Percentiles rank a stretch among this genome's conserved stretches.
Conservation (phyloP, 2,329 filamentous ascomycete species). For the Colletotrichum neosansevieriae region DNA sequence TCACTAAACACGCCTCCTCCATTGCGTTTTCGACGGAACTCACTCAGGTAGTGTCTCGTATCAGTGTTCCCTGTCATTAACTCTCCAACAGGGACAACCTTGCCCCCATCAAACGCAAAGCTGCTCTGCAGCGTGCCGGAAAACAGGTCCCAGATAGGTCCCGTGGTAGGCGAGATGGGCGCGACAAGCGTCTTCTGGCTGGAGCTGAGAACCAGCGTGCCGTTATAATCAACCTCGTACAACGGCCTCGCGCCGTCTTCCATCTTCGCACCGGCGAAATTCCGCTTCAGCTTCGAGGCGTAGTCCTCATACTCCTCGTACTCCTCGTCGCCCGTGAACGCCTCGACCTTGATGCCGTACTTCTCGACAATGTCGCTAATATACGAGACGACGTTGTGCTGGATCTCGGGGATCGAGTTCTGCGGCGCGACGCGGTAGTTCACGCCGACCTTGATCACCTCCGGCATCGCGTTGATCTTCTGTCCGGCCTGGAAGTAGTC, state of each 20-base stretch:
- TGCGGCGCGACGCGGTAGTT: constrained; percentile 38
- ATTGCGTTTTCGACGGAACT: neutral
- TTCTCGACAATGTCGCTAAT: constrained; percentile 23
- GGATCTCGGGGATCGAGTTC: constrained; percentile 38
- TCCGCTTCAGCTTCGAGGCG: neutral
- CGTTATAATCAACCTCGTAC: constrained; percentile 37
- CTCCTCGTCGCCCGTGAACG: constrained; percentile 29
- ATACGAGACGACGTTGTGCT: constrained; percentile 34
- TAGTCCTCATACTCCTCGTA: constrained; percentile 29
- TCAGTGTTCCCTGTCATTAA: constrained; percentile 37
- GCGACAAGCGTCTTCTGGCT: constrained; percentile 31
- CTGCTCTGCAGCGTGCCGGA: constrained; percentile 34
- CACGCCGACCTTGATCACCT: constrained; percentile 31
- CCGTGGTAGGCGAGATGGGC: constrained; percentile 29
- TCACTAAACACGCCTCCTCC: neutral
- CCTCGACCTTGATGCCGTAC: constrained; percentile 30
- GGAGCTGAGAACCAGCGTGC: constrained; percentile 28
- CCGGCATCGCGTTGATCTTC: constrained; percentile 39
- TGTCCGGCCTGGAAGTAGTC: constrained; percentile 39
- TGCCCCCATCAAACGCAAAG: constrained; percentile 32
- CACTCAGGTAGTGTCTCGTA: constrained; percentile 35
- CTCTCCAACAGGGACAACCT: constrained; percentile 32
- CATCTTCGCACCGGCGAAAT: neutral
- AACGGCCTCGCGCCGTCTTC: constrained; percentile 15
- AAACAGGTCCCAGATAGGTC: constrained; percentile 30